Base-by-base conservation (phyloP, 2,329 filamentous ascomycete species). In the Alternaria metachromatica region DNA sequence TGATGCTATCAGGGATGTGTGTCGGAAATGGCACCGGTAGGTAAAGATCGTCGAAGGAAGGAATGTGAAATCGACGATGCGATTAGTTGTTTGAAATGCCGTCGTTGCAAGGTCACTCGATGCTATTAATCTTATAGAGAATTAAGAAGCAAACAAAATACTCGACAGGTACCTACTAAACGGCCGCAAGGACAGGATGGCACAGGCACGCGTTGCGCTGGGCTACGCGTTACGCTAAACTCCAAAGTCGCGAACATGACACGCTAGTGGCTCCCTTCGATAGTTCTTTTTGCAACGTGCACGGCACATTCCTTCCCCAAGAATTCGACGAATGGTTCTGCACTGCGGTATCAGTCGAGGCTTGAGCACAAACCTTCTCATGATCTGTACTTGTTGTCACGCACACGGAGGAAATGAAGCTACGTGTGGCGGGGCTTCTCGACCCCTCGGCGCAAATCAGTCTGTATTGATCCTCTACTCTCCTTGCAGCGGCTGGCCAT, bases 401-500 rank as follows among this genome's bases (percentile, higher is more conserved):
- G 18, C 28, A 37, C 4, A 41, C 7, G 30, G 30, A 4, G 28
- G 20, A 15, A 15, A 53, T n/a, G 20, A 53, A 18, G 20, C 12
- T 13, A n/a, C 10, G 30, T 53, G 28, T 23, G 49, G 18, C 37
- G 13, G 20, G 8, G 20, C 13, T 37, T 41, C 13, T 53, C 37
- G 20, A 41, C 33, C 30, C 37, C 49, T 37, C 49, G 8, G 21
- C 49, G 49, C 20, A 53, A 37, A 41, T 20, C 49, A 21, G 26
- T 33, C 9, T 25, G 21, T 23, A 58, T 37, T 15, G 15, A 15
- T 23, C 11, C 6, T 44, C 49, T 60, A 63, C 37, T 63, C 61
- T 15, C 80, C 82, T 72, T 90, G 87, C 51, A 90, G 75, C 25
- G 86, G 83, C 71, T 84, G 81, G 5, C 86, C 86, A 81, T 89